phyloP scores from a whole-genome alignment of 176 grass and related monocot genomes.

The Aegilops bicornis region DNA sequence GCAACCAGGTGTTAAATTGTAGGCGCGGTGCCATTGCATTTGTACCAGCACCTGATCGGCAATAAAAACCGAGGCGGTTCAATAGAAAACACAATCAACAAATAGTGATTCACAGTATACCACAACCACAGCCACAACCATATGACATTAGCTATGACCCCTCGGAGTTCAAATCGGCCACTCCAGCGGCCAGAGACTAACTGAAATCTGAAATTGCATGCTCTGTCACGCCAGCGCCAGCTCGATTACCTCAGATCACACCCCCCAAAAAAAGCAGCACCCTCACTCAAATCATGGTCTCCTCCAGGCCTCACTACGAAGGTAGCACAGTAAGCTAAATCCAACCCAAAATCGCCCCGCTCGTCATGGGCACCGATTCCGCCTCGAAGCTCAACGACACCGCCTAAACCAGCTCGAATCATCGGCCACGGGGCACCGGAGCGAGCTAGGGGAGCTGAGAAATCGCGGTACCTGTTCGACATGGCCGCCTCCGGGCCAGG shows the following conservation, averaged over 20 bases:
- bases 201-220: not conserved
- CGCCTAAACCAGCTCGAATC: not conserved
- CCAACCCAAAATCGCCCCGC: not conserved
- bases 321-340: constrained; percentile 9
- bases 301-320: not conserved
- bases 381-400: not conserved
- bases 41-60: not conserved
- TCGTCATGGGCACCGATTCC: not conserved
- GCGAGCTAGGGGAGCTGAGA: not conserved
- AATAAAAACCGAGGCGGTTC: not conserved
- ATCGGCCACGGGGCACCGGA: not conserved
- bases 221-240: not conserved
- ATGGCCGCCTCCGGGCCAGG: constrained; percentile 6
- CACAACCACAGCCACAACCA: not conserved
- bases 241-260: not conserved
- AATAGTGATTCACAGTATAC: not conserved
- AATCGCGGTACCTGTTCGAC: constrained; percentile 32
- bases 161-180: not conserved
- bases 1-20: not conserved
- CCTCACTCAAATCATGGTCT: not conserved
- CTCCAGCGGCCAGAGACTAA: not conserved
- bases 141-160: not conserved
- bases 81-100: not conserved
- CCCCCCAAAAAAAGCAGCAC: not conserved
- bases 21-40: not conserved